These are phyloP conservation scores for Parasarocladium wereldwijsianum DNA, from an alignment of 2,329 filamentous ascomycete species.

Conservation along the genomic window DNA sequence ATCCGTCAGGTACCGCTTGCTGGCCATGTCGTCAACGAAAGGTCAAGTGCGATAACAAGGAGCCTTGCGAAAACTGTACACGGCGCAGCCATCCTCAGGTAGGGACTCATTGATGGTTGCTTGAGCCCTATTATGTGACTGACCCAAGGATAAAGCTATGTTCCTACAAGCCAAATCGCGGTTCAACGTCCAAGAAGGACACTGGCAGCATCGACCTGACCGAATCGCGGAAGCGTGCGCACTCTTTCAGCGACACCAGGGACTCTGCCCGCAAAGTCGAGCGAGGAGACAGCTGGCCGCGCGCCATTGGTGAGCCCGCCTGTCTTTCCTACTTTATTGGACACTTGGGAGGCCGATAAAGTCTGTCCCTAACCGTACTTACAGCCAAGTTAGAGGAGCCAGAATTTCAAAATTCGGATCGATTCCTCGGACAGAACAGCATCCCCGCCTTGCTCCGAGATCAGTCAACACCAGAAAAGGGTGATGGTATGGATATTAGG, in stretches of 20 bases:
- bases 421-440: slow-evolving; percentile 53
- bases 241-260: slow-evolving; percentile 16
- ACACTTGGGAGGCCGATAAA: slow-evolving; percentile 6
- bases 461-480: slow-evolving; percentile 38
- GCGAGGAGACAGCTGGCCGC: slow-evolving; percentile 26
- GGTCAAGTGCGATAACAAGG: slow-evolving; percentile 55
- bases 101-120: slow-evolving; percentile 8
- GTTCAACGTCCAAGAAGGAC: too few species aligned
- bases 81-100: slow-evolving; percentile 50
- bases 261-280: slow-evolving; percentile 17
- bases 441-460: slow-evolving; percentile 51
- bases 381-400: slow-evolving; percentile 34
- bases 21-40: slow-evolving; percentile 55
- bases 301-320: slow-evolving; percentile 20
- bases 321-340: not conserved
- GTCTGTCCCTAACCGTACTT: slow-evolving; percentile 10
- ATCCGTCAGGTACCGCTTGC: slow-evolving; percentile 40
- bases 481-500: slow-evolving; percentile 40
- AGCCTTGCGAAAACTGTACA: slow-evolving; percentile 53
- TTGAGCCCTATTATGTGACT: too few species aligned
- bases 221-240: slow-evolving; percentile 17
- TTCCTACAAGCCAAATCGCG: slow-evolving; percentile 2
- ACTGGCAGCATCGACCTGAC: slow-evolving; percentile 3
- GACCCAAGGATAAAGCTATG: slow-evolving; percentile 5
- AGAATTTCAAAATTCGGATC: slow-evolving; percentile 35